A percentile compares a stretch with the other conserved stretches of the same genome.
phyloP scores from a whole-genome alignment of 768 basidiomycete genomes.

The Pisolithus marmoratus region DNA sequence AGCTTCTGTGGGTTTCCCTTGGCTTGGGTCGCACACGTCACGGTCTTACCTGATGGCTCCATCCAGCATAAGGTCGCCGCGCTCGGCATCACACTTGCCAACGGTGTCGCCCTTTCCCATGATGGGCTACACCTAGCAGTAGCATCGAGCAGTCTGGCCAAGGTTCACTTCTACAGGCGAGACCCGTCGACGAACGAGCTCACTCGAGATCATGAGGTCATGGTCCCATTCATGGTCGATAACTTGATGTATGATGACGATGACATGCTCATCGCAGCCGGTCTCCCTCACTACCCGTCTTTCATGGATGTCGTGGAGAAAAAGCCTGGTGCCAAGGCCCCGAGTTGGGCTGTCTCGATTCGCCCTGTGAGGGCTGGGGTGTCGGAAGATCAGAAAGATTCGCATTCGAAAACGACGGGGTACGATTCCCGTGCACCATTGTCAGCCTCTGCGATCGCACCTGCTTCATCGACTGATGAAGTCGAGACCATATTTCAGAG shows the following conservation, averaged over 20 bases:
- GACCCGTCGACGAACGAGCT: slow-evolving; percentile 41
- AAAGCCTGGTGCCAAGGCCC: slow-evolving; percentile 33
- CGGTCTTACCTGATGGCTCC: slow-evolving; percentile 28
- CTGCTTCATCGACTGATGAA: slow-evolving; percentile 31
- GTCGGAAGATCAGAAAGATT: not conserved
- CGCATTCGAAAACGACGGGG: slow-evolving; percentile 1
- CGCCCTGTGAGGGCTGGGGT: slow-evolving; percentile 14
- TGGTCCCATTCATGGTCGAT: slow-evolving; percentile 55
- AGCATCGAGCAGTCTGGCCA: slow-evolving; percentile 44
- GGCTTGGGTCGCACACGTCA: slow-evolving; percentile 53
- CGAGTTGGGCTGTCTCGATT: slow-evolving; percentile 58
- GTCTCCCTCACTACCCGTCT: slow-evolving; percentile 60
- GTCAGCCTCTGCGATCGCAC: slow-evolving; percentile 39
- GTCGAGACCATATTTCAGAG: slow-evolving; percentile 71
- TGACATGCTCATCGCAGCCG: slow-evolving; percentile 49
- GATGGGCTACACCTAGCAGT: slow-evolving; percentile 47
- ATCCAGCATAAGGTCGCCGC: slow-evolving; percentile 37
- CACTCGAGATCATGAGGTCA: slow-evolving; percentile 31
- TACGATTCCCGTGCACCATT: slow-evolving; percentile 45
- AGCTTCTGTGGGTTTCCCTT: slow-evolving; percentile 51
- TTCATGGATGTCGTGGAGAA: slow-evolving; percentile 41
- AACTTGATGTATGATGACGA: slow-evolving; percentile 52
- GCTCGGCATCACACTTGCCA: slow-evolving; percentile 56
- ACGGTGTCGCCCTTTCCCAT: slow-evolving; percentile 60
- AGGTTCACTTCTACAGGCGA: slow-evolving; percentile 49